Base-by-base conservation (phyloP, 2,329 filamentous ascomycete genomes). In the Nemania sp. region DNA sequence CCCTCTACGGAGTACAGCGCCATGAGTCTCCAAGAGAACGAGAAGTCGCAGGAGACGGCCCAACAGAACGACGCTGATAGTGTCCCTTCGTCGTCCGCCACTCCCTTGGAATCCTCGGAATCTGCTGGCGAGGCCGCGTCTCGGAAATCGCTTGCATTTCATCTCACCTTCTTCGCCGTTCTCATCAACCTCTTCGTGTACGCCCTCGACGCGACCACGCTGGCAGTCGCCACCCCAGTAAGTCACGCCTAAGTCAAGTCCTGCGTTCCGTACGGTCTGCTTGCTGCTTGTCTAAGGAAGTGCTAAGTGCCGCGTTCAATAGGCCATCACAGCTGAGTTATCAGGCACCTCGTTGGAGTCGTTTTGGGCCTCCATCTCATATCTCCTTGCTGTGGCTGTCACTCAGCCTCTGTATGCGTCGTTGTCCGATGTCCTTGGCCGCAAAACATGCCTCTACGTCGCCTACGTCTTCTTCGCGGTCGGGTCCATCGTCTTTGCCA, bases 351-450 rank as follows among this genome's bases (percentile, higher is more conserved):
- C 51, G 0, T 39, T 67, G 3, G 26, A 61, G 19, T 47, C 64
- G 45, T 56, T 73, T 66, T 52, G 71, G 71, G 52, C 75, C 55
- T 55, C 64, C 54, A 56, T 75, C 65, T 37, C 63, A 6, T 68
- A 56, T 49, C 48, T 53, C 11, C 59, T 68, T 9, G 51, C 40
- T 15, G 55, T 59, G 22, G 49, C 51, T 11, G 51, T 64, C 14
- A 52, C 50, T 5, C 63, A 65, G 34, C 65, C 61, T 1, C 40
- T 66, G 11, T 66, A 59, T 39, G 34, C 51, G 12, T 64, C 42
- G 36, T 28, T 65, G 6, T 68, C 66, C 1, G 59, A 70, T 26
- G 57, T 62, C 7, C 30, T 71, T 7, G 69, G 67, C 33, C 66
- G 70, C 8, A 69, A 67, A 30, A n/a, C 39, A 8, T 59, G 60